Base-by-base conservation (phyloP, 495 filamentous ascomycete genomes). In the Talaromyces liani region DNA sequence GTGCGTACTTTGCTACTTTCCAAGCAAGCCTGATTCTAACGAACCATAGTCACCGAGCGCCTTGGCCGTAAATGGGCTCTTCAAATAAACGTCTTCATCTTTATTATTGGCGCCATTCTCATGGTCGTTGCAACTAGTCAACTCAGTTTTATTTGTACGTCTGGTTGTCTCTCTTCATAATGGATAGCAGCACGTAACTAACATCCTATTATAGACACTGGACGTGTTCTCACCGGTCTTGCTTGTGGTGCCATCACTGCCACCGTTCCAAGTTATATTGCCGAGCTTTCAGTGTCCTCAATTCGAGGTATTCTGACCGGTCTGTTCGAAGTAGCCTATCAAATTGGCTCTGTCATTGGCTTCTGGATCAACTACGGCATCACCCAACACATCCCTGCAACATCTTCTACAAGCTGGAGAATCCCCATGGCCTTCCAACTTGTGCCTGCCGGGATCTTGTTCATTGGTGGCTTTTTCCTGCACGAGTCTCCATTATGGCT, bases 221-320 rank as follows among this genome's bases (percentile, higher is more conserved):
- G 88, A 20, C 82, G 88, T 64, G 79, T 87, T 54, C 78, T 90
- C 16, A 78, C 81, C 62, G 88, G 88, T 59, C 65, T 91, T 55
- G 85, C 82, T 64, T 81, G 89, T 64, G 88, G 88, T 66, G 89
- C 89, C 65, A 82, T 83, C 25, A 88, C 86, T 4, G 77, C 86
- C 12, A 73, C 86, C 58, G 86, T 89, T 16, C 88, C 88, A 1
- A 82, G 88, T 49, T 91, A 91, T 68, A 85, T 87, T 65, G 78
- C 87, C 58, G 88, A 91, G 71, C 83, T 91, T 56, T 85, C 88
- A 0, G 86, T 84, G 18, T 86, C 87, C 68, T 84, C 87, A 65
- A 88, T 88, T 63, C 83, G 88, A 49, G 88, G 88, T 27, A 80
- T 87, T 24, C 80, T 91, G 29, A 87, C 90, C 36, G 83, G 85